These are phyloP conservation scores for Blastobotrys persicus DNA, from an alignment of 1,139 yeast genomes.

Conservation along the genomic window DNA sequence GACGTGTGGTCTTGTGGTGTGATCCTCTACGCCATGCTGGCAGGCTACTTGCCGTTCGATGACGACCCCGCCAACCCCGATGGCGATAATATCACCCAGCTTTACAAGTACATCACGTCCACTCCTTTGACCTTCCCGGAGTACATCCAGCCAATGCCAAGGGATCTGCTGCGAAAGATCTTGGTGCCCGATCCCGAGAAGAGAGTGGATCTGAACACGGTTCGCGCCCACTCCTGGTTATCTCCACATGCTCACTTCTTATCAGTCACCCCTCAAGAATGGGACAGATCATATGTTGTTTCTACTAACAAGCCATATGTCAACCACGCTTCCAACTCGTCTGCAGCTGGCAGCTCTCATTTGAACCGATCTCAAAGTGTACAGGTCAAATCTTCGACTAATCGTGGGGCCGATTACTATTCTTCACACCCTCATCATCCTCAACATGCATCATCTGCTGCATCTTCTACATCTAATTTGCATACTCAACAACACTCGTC, in stretches of 20 bases:
- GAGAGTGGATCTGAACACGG: conserved; percentile 65
- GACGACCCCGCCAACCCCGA: conserved; percentile 97
- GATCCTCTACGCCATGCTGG: conserved; percentile 91
- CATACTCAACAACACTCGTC: conserved; percentile 6
- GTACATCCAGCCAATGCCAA: conserved; percentile 83
- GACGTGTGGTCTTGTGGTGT: conserved; percentile 98
- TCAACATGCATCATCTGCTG: conserved; percentile 8
- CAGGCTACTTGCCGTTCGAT: conserved; percentile 96
- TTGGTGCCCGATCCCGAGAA: conserved; percentile 82
- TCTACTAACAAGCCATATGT: conserved; percentile 15
- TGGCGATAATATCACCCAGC: conserved; percentile 87
- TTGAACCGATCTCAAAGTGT: conserved; percentile 29
- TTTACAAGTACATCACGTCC: conserved; percentile 86
- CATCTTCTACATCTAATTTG: conserved; percentile 13
- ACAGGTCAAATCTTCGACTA: conserved; percentile 23
- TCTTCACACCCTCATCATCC: conserved; percentile 4
- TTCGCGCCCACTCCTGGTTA: conserved; percentile 85
- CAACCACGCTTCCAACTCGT: conserved; percentile 11
- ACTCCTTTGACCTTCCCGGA: conserved; percentile 96
- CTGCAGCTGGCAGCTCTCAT: conserved; percentile 11
- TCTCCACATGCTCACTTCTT: conserved; percentile 76
- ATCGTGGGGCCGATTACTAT: conserved; percentile 2
- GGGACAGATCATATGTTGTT: conserved; percentile 53
- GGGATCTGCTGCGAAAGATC: conserved; percentile 83
- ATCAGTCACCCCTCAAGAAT: conserved; percentile 81